Base-by-base conservation (phyloP, 345 rosid species). In the Lepidium sativum region DNA sequence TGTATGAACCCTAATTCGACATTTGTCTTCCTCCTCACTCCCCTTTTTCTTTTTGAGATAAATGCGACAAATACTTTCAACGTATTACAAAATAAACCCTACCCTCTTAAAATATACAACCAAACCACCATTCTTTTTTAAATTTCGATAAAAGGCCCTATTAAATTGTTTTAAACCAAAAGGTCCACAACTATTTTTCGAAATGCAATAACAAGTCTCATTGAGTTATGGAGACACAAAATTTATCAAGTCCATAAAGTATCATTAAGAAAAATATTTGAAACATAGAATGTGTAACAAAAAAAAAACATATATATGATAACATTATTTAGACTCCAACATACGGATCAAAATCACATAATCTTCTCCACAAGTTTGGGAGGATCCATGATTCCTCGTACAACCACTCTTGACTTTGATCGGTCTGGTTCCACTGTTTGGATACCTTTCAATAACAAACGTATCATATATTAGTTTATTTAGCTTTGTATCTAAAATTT, bases 351-450 rank as follows among this genome's bases (percentile, higher is more conserved):
- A 42, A 33, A 60, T 80, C 65, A 85, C 90, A 81, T 80, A 8
- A 82, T 69, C n/a, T 63, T 53, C 25, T 78, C 74, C 29, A 65
- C 78, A 15, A 89, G 71, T 57, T 60, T 65, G 60, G 45, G 75
- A 67, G 81, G 72, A 54, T 80, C 92, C 31, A 87, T 72, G 2
- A 52, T 60, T 48, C 95, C 95, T 58, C 65, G 84, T 13, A 89
- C 79, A 16, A 62, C 77, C 23, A 85, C 85, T n/a, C 8, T 67
- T 39, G 89, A 81, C 16, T 79, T 77, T 27, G 43, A 17, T 77
- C 78, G 81, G n/a, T 86, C 85, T 38, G 86, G 61, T 53, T 83
- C 85, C 6, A 66, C 97, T 0, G 39, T 51, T 23, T 66, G 57
- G 42, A 89, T 71, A 31, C 97, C 89, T 85, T 53, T 29, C 4